Percentiles rank a stretch among this genome's conserved stretches.
These are phyloP conservation scores for Diaporthe longicolla DNA, from an alignment of 2,329 filamentous ascomycete genomes.

Conservation along the genomic window DNA sequence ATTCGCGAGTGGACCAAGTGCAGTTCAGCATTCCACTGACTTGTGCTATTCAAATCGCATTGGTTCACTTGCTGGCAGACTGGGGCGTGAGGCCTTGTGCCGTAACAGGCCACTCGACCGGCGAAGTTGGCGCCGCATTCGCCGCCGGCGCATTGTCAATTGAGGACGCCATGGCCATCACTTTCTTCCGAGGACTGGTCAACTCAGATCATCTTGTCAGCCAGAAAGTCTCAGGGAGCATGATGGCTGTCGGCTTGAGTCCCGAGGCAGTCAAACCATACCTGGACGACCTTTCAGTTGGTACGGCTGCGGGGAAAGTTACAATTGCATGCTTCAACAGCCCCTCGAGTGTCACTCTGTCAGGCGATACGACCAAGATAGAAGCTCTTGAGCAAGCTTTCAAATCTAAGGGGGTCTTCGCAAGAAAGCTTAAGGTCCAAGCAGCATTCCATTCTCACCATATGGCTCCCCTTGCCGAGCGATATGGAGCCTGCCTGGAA, in stretches of 20 bases:
- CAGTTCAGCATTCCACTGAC: slow-evolving; percentile 48
- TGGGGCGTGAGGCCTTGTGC: slow-evolving; percentile 42
- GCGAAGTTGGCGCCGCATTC: slow-evolving; percentile 47
- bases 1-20: slow-evolving; percentile 45
- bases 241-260: slow-evolving; percentile 14
- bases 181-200: slow-evolving; percentile 40
- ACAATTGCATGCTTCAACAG: slow-evolving; percentile 25
- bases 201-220: neutral
- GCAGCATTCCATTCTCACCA: slow-evolving; percentile 51
- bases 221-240: neutral
- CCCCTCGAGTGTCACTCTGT: slow-evolving; percentile 52
- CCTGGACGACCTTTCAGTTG: neutral
- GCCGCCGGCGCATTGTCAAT: slow-evolving; percentile 42
- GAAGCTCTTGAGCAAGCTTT: slow-evolving; percentile 46
- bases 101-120: slow-evolving; percentile 45
- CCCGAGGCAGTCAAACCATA: neutral
- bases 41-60: slow-evolving; percentile 53
- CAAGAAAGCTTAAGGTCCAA: slow-evolving; percentile 46
- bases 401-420: slow-evolving; percentile 47
- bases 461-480: slow-evolving; percentile 46
- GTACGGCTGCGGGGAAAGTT: neutral
- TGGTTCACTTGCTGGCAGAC: slow-evolving; percentile 49
- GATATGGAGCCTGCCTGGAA: slow-evolving; percentile 40
- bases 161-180: slow-evolving; percentile 40
- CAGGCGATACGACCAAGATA: slow-evolving; percentile 49